A percentile compares a stretch with the other conserved stretches of the same genome.
Evolutionary conservation across 75 land plant species (phyloP).

Genomic region (Cryptomeria japonica): DNA sequence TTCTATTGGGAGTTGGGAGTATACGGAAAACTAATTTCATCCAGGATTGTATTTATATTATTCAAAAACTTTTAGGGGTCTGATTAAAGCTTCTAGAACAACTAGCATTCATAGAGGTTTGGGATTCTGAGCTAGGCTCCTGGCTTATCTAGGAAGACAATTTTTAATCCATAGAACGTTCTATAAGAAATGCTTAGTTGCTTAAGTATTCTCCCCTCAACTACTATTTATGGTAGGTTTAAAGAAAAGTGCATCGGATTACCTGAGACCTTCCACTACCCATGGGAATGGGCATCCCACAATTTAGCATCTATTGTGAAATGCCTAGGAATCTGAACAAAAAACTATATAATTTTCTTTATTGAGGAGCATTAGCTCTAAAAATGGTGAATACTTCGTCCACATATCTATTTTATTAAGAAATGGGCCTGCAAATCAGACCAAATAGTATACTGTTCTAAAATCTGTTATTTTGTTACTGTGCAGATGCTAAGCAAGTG

Average conservation of each 20-base stretch:
- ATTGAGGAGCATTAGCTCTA: conserved; percentile 4
- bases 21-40: too few species aligned
- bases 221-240: neutral
- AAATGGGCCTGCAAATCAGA: neutral
- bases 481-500: conserved; percentile 5
- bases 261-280: neutral
- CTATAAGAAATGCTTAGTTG: neutral
- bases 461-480: neutral
- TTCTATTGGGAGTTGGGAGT: too few species aligned
- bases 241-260: neutral
- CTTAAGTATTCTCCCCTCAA: neutral
- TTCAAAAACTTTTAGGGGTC: too few species aligned
- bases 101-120: too few species aligned
- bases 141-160: too few species aligned
- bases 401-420: neutral
- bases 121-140: too few species aligned
- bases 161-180: neutral
- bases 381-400: neutral
- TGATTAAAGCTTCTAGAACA: too few species aligned
- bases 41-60: too few species aligned
- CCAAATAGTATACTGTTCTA: neutral
- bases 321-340: neutral
- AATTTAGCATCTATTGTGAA: neutral
- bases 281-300: neutral
- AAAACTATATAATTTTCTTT: neutral